Base-by-base conservation (phyloP, 306 rosid genomes). In the Rosa multiflora region DNA sequence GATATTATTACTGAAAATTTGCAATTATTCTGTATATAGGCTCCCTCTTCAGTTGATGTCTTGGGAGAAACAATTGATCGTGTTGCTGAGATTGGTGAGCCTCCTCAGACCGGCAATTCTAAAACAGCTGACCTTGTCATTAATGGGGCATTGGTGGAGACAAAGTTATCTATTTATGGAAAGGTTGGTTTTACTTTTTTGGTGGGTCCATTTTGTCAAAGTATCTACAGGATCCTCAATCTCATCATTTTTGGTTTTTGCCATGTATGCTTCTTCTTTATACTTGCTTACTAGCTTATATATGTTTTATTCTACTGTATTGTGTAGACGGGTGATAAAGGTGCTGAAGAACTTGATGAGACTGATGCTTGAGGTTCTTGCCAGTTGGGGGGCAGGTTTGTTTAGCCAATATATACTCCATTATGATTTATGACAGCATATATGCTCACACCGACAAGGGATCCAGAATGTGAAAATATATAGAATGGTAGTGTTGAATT, bases 301-400 rank as follows among this genome's bases (percentile, higher is more conserved):
- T 2, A 59, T 59, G 40, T 15, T 47, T 68, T 70, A 32, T 52
- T 75, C 66, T 83, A 21, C 64, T 53, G 20, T 68, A 76, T 78
- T 85, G 72, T 84, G 81, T 88, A 95, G 99, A 79, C 56, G 32
- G 91, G 89, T 82, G 88, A 86, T 72, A 69, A 82, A 62, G 62
- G 37, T 80, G 86, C 82, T 72, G 90, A 79, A 76, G 87, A 88
- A 75, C 88, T 70, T 76, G 87, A 87, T 0, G 99, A 95, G 86
- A 78, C 83, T 82, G 73, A 88, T 93, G 83, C 93, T 95, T 68
- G 98, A 89, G 76, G 80, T 90, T 83, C 91, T 89, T 90, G 99
- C 94, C 15, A 90, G 86, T 63, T 1, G 98, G 99, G 51, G 99
- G 97, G 64, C 93, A 93, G 98, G 99, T 95, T 76, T 77, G 89